Conservation (phyloP, 2,329 filamentous ascomycete genomes). For the Sphaerulina musiva region DNA sequence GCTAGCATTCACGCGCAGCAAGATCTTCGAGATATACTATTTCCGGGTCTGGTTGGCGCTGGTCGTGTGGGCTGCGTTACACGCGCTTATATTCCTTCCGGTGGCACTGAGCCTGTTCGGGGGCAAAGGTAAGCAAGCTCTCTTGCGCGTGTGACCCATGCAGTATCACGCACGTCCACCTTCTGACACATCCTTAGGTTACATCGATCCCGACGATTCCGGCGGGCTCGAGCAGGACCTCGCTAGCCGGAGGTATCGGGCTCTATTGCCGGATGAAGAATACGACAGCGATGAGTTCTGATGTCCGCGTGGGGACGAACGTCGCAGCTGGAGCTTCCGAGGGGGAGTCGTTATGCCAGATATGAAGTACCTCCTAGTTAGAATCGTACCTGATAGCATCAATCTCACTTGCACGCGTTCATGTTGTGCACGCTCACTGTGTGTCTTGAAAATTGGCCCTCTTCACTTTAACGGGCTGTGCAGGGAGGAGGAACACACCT, state of each 20-base stretch:
- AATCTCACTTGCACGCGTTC: too few species aligned
- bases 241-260: constrained; percentile 68
- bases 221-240: constrained; percentile 87
- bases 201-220: constrained; percentile 78
- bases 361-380: too few species aligned
- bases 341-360: too few species aligned
- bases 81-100: constrained; percentile 85
- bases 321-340: background rate
- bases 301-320: background rate
- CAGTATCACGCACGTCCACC: background rate
- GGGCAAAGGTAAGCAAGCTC: constrained; percentile 55
- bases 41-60: constrained; percentile 94
- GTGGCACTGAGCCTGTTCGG: constrained; percentile 81
- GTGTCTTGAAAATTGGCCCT: too few species aligned
- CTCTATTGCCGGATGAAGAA: constrained; percentile 69
- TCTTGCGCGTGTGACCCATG: constrained; percentile 23
- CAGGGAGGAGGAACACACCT: too few species aligned
- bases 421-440: too few species aligned
- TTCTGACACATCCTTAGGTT: constrained; percentile 47
- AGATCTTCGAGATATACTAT: constrained; percentile 99
- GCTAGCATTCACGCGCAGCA: constrained; percentile 87
- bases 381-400: too few species aligned
- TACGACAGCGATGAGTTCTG: constrained; percentile 62
- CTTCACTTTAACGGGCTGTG: too few species aligned
- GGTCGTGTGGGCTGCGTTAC: constrained; percentile 79